Base-by-base conservation (phyloP, 805 yeast species). In the Saccharomycopsis malanga region DNA sequence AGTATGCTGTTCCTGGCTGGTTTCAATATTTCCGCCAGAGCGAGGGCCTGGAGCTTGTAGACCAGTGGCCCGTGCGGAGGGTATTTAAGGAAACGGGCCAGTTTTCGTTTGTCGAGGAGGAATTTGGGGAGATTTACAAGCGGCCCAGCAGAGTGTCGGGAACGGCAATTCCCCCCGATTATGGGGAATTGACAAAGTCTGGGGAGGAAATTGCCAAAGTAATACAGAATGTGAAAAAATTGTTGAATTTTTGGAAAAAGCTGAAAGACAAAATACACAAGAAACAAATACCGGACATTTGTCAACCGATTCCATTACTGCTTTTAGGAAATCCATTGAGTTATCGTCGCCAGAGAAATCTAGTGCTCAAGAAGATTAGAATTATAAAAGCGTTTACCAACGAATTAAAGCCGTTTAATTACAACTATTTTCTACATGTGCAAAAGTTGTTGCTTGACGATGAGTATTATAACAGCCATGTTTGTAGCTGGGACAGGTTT, bases 1-100 rank as follows among this genome's bases (percentile, higher is more conserved):
- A 35, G 4, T 30, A 25, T 4, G 25, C 14, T 15, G 27, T 21
- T 2, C 51, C 48, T 4, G 9, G 10, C 4, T 48, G 51, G 51
- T 15, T 44, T 17, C 23, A 24, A 14, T 15, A 44, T 7, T 48
- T 48, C 25, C 25, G 17, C 18, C 15, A 10, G 18, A 21, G 30
- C 15, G 32, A 39, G 22, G 23, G 23, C n/a, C 20, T 17, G 10
- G 45, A 48, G 7, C 29, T 44, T 10, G 7, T 44, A 4, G 20
- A 40, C 12, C n/a, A 23, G 14, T 48, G 51, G 51, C 51, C 51
- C 4, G 41, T 44, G 4, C 34, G 10, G 22, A 12, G 42, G n/a
- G 4, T 44, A 9, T 20, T 20, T 10, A 17, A 27, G 3, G 21
- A 34, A n/a, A 5, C n/a, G 2, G 18, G 35, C 14, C 27, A 32